Evolutionary conservation across 495 filamentous ascomycete species (phyloP).

Genomic region (Podospora pseudocomata): DNA sequence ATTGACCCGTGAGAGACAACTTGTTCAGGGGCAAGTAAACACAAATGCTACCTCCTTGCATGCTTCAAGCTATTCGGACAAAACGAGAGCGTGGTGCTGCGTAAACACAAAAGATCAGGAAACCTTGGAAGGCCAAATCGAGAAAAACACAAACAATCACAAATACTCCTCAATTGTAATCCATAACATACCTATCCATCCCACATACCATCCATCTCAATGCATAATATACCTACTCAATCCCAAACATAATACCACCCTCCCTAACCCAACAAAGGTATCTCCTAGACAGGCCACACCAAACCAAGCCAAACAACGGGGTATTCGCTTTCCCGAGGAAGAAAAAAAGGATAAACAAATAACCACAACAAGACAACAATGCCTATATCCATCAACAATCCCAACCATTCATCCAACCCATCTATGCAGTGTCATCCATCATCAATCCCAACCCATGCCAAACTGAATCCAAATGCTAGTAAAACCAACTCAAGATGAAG

Average conservation of each 20-base stretch:
- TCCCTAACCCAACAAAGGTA: background rate
- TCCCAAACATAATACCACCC: background rate
- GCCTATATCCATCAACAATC: background rate
- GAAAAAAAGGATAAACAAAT: background rate
- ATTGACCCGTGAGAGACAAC: no score
- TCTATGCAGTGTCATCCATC: background rate
- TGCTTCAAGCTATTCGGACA: no score
- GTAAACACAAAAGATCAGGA: no score
- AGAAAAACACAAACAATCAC: no score
- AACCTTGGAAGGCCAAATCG: no score
- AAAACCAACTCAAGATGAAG: background rate
- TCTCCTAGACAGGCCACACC: background rate
- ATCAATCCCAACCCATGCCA: background rate
- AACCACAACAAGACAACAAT: background rate
- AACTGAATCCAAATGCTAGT: background rate
- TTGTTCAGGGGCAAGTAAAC: background rate
- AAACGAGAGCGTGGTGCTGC: no score
- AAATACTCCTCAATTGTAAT: background rate
- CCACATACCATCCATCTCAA: background rate
- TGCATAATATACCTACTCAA: background rate
- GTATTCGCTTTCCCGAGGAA: background rate
- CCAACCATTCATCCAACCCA: background rate
- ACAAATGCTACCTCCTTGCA: background rate
- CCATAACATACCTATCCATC: background rate
- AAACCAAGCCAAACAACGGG: background rate